Evolutionary conservation across 140 eudicot species (phyloP).

Genomic region (Eryngium alpinum): DNA sequence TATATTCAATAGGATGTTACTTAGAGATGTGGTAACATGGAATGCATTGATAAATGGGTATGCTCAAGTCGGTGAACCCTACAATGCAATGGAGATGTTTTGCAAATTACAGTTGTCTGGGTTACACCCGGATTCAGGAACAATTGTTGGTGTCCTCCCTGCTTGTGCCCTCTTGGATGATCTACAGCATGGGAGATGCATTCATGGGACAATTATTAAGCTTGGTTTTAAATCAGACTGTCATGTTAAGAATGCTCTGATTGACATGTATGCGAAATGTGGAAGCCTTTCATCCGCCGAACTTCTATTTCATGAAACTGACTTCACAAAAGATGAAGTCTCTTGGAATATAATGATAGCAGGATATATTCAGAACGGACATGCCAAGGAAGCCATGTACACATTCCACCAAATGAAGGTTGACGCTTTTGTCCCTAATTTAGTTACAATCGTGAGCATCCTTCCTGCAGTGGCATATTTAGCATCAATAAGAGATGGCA

Average conservation of each 20-base stretch:
- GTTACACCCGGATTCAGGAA: constrained; percentile 49
- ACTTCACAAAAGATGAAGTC: constrained; percentile 34
- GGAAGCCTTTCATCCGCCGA: constrained; percentile 45
- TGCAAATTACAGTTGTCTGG: constrained; percentile 34
- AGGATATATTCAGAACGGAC: constrained; percentile 38
- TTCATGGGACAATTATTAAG: constrained; percentile 45
- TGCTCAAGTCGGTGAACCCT: constrained; percentile 46
- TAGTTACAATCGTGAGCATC: constrained; percentile 52
- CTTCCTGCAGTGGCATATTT: constrained; percentile 56
- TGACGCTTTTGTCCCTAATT: constrained; percentile 39
- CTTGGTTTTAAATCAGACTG: constrained; percentile 48
- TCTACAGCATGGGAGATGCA: constrained; percentile 35
- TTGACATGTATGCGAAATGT: constrained; percentile 70
- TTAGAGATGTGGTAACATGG: constrained; percentile 63
- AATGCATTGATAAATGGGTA: constrained; percentile 60
- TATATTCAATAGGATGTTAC: constrained; percentile 39
- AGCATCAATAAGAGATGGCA: constrained; percentile 50
- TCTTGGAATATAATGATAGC: constrained; percentile 64
- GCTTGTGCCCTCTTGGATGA: constrained; percentile 45
- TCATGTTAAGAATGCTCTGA: constrained; percentile 55
- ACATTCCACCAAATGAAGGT: constrained; percentile 43
- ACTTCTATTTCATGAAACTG: constrained; percentile 32
- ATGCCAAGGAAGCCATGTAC: constrained; percentile 38
- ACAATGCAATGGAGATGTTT: constrained; percentile 37
- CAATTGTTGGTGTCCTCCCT: constrained; percentile 47